These are phyloP conservation scores for Solanum bukasovii DNA, from an alignment of 257 asterid genomes.

Conservation along the genomic window DNA sequence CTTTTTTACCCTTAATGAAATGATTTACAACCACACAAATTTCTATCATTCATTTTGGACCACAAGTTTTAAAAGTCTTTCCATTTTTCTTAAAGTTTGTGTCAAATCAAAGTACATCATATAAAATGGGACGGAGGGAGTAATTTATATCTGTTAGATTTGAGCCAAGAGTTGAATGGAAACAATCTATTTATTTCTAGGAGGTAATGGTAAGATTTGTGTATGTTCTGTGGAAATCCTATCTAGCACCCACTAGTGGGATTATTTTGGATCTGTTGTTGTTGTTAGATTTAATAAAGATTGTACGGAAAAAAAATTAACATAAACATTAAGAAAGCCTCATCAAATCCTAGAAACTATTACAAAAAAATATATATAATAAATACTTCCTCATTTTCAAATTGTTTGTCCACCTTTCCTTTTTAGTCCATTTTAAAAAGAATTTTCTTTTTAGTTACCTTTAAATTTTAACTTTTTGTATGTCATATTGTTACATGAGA, in stretches of 20 bases:
- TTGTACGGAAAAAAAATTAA: background rate
- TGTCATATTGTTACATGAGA: background rate
- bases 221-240: background rate
- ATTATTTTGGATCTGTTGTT: too few relatives aligned
- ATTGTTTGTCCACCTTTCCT: background rate
- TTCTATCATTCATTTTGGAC: too few relatives aligned
- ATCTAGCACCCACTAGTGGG: rapidly evolving
- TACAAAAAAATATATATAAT: background rate
- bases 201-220: rapidly evolving
- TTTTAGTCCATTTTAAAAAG: background rate
- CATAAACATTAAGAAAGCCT: background rate
- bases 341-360: background rate
- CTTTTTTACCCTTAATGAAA: too few relatives aligned
- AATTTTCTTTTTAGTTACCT: background rate
- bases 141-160: background rate
- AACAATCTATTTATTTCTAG: background rate
- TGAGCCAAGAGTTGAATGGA: background rate
- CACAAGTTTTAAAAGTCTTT: too few relatives aligned
- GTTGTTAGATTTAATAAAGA: background rate
- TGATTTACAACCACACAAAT: too few relatives aligned
- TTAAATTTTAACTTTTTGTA: background rate
- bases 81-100: too few relatives aligned
- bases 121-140: too few relatives aligned
- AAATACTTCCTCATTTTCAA: background rate
- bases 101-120: too few relatives aligned